phyloP scores from a whole-genome alignment of 768 basidiomycete genomes.

The Naganishia onofrii region DNA sequence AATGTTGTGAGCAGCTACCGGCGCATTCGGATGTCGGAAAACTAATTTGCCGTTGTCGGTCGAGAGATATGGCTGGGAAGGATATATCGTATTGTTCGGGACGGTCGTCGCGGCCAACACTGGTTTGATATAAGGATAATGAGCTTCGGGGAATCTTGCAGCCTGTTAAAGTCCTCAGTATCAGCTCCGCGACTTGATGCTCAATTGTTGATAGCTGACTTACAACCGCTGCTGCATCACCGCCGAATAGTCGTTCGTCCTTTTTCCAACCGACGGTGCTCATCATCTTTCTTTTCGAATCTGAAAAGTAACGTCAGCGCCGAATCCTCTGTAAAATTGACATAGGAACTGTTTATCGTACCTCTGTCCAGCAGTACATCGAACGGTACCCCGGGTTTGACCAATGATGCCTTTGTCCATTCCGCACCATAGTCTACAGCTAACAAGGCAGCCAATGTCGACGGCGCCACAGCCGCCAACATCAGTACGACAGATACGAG shows the following conservation, averaged over 20 bases:
- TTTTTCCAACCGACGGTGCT: constrained; percentile 84
- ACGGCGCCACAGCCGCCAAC: constrained; percentile 56
- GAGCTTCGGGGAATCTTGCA: constrained; percentile 82
- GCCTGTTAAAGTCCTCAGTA: constrained; percentile 59
- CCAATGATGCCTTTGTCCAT: constrained; percentile 92
- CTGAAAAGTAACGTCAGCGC: constrained; percentile 44
- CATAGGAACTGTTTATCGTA: background rate
- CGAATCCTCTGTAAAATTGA: background rate
- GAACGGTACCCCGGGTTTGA: constrained; percentile 91
- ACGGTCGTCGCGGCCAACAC: constrained; percentile 60
- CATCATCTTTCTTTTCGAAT: constrained; percentile 93
- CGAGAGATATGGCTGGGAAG: constrained; percentile 38
- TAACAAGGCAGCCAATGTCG: constrained; percentile 61
- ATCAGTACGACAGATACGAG: constrained; percentile 33
- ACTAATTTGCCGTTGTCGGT: constrained; percentile 40
- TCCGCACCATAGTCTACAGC: constrained; percentile 98
- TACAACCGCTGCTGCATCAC: constrained; percentile 84
- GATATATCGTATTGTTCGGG: constrained; percentile 38
- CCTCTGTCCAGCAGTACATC: constrained; percentile 87
- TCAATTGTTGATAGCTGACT: constrained; percentile 47
- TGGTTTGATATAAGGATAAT: constrained; percentile 80
- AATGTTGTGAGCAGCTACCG: constrained; percentile 29
- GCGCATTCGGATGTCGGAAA: constrained; percentile 45
- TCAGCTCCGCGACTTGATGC: background rate
- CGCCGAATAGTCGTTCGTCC: constrained; percentile 81